These are phyloP conservation scores for Fomitopsis pinicola DNA, from an alignment of 1,284 basidiomycete genomes.

Conservation along the genomic window DNA sequence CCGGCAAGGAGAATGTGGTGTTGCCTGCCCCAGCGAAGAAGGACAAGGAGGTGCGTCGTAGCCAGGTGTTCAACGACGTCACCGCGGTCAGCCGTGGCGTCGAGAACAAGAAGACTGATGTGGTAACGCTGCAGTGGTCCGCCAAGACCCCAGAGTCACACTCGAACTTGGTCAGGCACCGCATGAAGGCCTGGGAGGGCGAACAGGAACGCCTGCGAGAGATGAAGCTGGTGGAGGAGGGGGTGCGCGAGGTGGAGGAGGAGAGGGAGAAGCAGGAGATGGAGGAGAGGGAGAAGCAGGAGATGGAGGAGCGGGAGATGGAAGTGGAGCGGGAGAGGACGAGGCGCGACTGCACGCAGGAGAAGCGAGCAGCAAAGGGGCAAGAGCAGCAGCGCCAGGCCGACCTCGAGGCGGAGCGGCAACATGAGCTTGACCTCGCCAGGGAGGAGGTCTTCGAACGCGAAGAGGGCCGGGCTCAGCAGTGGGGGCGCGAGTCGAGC, in stretches of 20 bases:
- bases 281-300: constrained; percentile 40
- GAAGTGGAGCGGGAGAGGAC: constrained; percentile 14
- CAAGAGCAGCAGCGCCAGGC: constrained; percentile 12
- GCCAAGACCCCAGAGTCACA: constrained; percentile 18
- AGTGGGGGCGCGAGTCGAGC: constrained; percentile 4
- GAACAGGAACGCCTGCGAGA: constrained; percentile 52
- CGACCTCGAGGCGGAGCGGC: constrained; percentile 14
- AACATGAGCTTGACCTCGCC: constrained; percentile 21
- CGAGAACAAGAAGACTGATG: constrained; percentile 8
- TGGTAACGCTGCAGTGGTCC: neutral
- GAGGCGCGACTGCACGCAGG: constrained; percentile 7
- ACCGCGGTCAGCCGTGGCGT: constrained; percentile 9
- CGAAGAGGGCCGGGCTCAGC: constrained; percentile 10
- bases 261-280: constrained; percentile 58
- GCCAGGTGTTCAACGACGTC: constrained; percentile 20
- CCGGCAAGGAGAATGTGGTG: constrained; percentile 17
- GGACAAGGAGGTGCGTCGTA: constrained; percentile 10
- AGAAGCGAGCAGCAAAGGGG: constrained; percentile 20
- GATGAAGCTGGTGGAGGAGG: constrained; percentile 47
- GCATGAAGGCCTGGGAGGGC: constrained; percentile 55
- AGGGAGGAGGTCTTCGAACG: constrained; percentile 12
- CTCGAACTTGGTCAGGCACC: constrained; percentile 40
- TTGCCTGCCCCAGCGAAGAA: constrained; percentile 5
- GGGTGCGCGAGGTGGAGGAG: constrained; percentile 16
- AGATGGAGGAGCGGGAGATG: no score